Conservation (phyloP, 371 early-diverging fungal species). For the Rhizopus microsporus region DNA sequence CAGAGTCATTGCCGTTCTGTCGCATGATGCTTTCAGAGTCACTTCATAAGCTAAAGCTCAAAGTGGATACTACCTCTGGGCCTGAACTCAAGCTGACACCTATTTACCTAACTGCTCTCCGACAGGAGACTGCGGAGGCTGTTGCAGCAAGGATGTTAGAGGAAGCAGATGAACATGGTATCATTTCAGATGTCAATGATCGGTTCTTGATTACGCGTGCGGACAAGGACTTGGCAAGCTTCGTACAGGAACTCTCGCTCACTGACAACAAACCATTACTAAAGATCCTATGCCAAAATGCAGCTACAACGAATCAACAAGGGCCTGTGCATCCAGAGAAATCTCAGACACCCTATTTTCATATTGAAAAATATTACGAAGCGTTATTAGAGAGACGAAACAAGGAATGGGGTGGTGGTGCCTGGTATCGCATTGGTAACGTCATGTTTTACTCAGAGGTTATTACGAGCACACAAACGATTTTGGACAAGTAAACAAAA, state of each 20-base stretch:
- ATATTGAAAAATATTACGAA: slow-evolving; percentile 30
- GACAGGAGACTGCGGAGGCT: neutral
- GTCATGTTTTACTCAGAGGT: slow-evolving; percentile 73
- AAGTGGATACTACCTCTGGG: slow-evolving; percentile 27
- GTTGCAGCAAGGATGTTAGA: slow-evolving; percentile 1
- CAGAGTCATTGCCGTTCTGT: slow-evolving; percentile 45
- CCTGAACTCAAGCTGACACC: slow-evolving; percentile 45
- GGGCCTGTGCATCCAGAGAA: slow-evolving; percentile 7
- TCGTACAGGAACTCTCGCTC: slow-evolving; percentile 8
- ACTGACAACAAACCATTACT: slow-evolving; percentile 17
- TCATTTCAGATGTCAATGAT: slow-evolving; percentile 19
- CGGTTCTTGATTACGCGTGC: slow-evolving; percentile 14
- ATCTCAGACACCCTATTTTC: slow-evolving; percentile 20
- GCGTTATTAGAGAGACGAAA: slow-evolving; percentile 27
- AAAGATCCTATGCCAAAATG: slow-evolving; percentile 13
- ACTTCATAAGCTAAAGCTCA: slow-evolving; percentile 53
- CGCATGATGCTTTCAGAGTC: slow-evolving; percentile 50
- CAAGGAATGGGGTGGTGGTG: slow-evolving; percentile 24
- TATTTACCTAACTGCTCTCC: slow-evolving; percentile 43
- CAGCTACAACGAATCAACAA: neutral
- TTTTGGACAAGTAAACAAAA: slow-evolving; percentile 74
- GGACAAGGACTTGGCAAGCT: neutral
- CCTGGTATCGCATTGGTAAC: slow-evolving; percentile 62
- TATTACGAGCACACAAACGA: slow-evolving; percentile 84
- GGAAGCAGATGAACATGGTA: neutral